phyloP scores from a whole-genome alignment of 805 yeast species.

The Metschnikowia picachoensis region DNA sequence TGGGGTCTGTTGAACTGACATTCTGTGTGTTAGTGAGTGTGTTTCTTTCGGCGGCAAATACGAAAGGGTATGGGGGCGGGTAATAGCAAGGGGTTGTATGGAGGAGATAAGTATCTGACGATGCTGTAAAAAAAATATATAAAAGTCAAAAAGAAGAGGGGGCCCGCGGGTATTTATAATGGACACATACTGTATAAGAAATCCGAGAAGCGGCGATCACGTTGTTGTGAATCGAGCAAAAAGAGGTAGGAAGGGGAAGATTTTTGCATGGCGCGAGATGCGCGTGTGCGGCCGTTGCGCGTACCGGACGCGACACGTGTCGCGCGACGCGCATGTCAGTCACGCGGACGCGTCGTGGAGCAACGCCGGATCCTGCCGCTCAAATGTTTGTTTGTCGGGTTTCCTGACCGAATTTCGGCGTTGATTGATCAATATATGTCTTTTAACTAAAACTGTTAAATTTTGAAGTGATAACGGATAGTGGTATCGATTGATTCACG shows the following conservation, averaged over 20 bases:
- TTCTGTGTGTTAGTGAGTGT: neutral
- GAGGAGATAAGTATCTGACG: neutral
- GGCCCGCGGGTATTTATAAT: constrained; percentile 8
- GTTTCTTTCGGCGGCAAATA: neutral
- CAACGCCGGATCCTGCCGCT: neutral
- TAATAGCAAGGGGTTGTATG: neutral
- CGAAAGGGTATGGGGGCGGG: constrained; percentile 2
- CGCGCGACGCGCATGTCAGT: constrained; percentile 4
- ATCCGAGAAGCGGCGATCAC: constrained; percentile 14
- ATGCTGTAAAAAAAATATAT: neutral
- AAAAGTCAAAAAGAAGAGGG: neutral
- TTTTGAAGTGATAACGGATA: too few relatives aligned
- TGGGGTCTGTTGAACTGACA: constrained; percentile 41
- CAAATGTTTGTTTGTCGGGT: neutral
- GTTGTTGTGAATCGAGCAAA: constrained; percentile 7
- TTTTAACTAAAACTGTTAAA: too few relatives aligned
- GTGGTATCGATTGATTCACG: too few relatives aligned
- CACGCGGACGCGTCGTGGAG: constrained; percentile 3
- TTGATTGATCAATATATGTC: too few relatives aligned
- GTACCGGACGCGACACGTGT: constrained; percentile 5
- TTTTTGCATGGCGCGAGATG: constrained; percentile 5
- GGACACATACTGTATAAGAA: constrained; percentile 5
- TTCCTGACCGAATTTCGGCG: too few relatives aligned
- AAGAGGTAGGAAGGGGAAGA: constrained; percentile 2
- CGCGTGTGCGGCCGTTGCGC: constrained; percentile 7